phyloP scores from a whole-genome alignment of 352 stramenopile genomes.

The Phytophthora sp. region DNA sequence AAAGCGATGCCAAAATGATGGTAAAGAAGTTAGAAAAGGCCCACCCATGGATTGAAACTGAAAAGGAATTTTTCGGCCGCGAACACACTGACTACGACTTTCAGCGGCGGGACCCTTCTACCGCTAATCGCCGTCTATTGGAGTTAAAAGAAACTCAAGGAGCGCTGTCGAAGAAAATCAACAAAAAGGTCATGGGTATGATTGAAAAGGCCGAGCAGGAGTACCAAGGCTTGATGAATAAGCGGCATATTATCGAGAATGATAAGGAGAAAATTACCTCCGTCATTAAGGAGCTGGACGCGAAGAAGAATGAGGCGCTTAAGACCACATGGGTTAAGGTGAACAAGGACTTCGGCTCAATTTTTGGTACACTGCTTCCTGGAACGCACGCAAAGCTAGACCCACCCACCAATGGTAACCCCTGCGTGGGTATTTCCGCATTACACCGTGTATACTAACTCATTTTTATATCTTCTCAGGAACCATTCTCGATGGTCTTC shows the following conservation, averaged over 20 bases:
- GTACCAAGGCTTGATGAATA: constrained; percentile 98
- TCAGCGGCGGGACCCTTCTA: constrained; percentile 82
- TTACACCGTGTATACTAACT: constrained; percentile 1
- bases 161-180: constrained; percentile 97
- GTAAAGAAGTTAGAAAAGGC: constrained; percentile 94
- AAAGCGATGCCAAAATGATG: constrained; percentile 88
- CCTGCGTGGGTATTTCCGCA: background rate
- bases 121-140: constrained; percentile 88
- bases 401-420: constrained; percentile 89
- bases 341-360: constrained; percentile 99
- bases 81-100: constrained; percentile 99
- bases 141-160: constrained; percentile 94
- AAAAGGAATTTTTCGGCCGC: constrained; percentile 98
- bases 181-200: constrained; percentile 99
- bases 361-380: constrained; percentile 98
- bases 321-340: constrained; percentile 99
- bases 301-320: constrained; percentile 98
- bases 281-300: constrained; percentile 99
- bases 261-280: constrained; percentile 99
- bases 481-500: constrained; percentile 93
- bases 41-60: constrained; percentile 97
- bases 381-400: constrained; percentile 98
- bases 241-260: constrained; percentile 98
- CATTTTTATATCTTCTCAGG: constrained; percentile 38
- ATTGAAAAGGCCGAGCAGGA: constrained; percentile 99